Evolutionary conservation across 2,329 filamentous ascomycete genomes (phyloP), one percentile per base, ranked within the genome.

Genomic region (Bipolaris zeicola): DNA sequence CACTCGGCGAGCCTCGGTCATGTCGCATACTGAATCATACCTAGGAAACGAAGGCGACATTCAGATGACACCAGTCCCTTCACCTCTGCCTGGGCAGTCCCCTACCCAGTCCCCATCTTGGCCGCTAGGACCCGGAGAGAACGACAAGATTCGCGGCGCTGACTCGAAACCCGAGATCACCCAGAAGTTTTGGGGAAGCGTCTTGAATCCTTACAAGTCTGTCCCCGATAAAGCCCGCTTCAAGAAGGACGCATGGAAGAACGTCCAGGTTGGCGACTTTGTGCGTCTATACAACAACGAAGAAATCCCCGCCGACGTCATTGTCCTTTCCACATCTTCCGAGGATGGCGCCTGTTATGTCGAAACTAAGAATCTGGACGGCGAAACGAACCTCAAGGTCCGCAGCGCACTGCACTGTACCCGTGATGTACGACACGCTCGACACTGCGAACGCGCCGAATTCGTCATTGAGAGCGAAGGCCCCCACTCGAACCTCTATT

Each of bases 301-400:
- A 70, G 92, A 96, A 66, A 87, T 99, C 22, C 96, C 95, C 1
- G 94, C 95, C 45, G 95, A 99, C 76, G 82, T 99, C 44, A 89
- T 98, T 45, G 90, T 99, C 41, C 79, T 99, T 22, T 91, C 95
- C 2, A 98, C 95, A 0, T 96, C 95, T 2, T 95, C 98, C 67
- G 85, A 89, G 0, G 95, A 99, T 67, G 95, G 95, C 48, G 91
- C 91, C 36, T 99, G 95, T 77, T 99, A 97, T 68, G 90, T 99
- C 20, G 95, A 99, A 78, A 99, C 95, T 2, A 99, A 98, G 81
- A 98, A 96, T 73, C 76, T 99, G 80, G 95, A 99, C 70, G 95
- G 95, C 48, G 95, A 99, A 79, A 99, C 95, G 2, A 99, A 99
- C 69, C 80, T 99, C 61, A 99, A 99, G 77, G 92, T 97, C 60